phyloP scores from a whole-genome alignment of 306 rosid genomes.

The Fagus crenata region DNA sequence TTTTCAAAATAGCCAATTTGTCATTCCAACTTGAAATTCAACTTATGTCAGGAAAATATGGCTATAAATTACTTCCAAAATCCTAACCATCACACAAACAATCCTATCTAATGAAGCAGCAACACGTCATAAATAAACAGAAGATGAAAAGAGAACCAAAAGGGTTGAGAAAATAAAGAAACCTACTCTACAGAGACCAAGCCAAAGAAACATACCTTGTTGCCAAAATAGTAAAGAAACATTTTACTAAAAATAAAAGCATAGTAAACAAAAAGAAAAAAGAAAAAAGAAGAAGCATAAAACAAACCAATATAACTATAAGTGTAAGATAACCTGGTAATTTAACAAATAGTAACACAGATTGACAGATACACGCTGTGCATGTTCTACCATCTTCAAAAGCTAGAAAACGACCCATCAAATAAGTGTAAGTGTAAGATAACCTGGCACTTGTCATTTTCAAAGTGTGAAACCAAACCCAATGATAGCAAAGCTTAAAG shows the following conservation, averaged over 20 bases:
- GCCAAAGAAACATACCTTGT: too few species aligned
- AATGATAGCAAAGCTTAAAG: neutral
- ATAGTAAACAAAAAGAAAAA: neutral
- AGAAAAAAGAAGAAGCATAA: slow-evolving; percentile 6
- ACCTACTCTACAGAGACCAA: neutral
- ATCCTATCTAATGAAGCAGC: too few species aligned
- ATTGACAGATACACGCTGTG: neutral
- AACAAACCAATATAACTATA: neutral
- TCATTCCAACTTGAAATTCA: neutral
- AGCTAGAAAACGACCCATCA: neutral
- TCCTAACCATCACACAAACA: neutral
- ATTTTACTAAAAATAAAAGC: too few species aligned
- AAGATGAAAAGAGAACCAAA: too few species aligned
- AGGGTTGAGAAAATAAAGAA: too few species aligned
- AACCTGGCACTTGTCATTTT: neutral
- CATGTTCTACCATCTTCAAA: slow-evolving; percentile 10
- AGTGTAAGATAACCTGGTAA: neutral
- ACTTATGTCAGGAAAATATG: neutral
- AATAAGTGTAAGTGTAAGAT: neutral
- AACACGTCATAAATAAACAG: too few species aligned
- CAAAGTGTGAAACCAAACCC: slow-evolving; percentile 3
- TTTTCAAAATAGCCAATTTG: neutral
- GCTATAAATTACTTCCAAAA: neutral
- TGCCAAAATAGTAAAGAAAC: too few species aligned
- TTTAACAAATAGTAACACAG: neutral